Evolutionary conservation across 345 rosid genomes (phyloP).

Genomic region (Toxicodendron radicans): DNA sequence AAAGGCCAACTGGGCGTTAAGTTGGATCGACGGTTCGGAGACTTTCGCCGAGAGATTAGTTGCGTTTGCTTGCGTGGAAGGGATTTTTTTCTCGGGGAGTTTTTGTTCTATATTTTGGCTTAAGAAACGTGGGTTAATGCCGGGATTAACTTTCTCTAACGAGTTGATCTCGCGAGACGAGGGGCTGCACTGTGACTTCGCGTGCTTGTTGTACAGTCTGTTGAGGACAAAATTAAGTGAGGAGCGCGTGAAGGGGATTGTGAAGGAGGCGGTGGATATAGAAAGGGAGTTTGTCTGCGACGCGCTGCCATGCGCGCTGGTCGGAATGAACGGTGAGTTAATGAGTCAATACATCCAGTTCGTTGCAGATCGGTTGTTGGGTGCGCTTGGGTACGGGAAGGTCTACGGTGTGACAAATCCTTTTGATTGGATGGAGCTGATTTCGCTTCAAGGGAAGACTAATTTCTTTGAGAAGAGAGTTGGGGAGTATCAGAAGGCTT

Average conservation of each 20-base stretch:
- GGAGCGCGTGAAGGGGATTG: constrained; percentile 67
- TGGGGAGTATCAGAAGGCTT: constrained; percentile 82
- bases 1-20: constrained; percentile 78
- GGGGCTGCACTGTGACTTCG: constrained; percentile 93
- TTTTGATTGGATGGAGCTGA: constrained; percentile 94
- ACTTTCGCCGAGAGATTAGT: constrained; percentile 73
- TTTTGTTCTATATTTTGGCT: constrained; percentile 95
- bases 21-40: constrained; percentile 81
- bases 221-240: constrained; percentile 57
- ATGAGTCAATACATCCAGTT: constrained; percentile 93
- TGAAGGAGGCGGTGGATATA: constrained; percentile 79
- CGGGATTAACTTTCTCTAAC: constrained; percentile 89
- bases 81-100: constrained; percentile 91
- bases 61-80: constrained; percentile 95
- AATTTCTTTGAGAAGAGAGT: constrained; percentile 87
- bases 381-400: constrained; percentile 71
- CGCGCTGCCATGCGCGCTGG: constrained; percentile 85
- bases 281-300: constrained; percentile 95
- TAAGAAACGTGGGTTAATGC: constrained; percentile 90
- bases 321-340: constrained; percentile 75
- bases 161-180: constrained; percentile 93
- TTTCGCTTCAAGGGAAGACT: constrained; percentile 82
- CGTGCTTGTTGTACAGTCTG: constrained; percentile 66
- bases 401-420: constrained; percentile 61
- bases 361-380: constrained; percentile 75